A percentile compares a stretch with the other conserved stretches of the same genome.
These are phyloP conservation scores for Arxiozyma slooffiae DNA, from an alignment of 1,139 yeast genomes.

Conservation along the genomic window DNA sequence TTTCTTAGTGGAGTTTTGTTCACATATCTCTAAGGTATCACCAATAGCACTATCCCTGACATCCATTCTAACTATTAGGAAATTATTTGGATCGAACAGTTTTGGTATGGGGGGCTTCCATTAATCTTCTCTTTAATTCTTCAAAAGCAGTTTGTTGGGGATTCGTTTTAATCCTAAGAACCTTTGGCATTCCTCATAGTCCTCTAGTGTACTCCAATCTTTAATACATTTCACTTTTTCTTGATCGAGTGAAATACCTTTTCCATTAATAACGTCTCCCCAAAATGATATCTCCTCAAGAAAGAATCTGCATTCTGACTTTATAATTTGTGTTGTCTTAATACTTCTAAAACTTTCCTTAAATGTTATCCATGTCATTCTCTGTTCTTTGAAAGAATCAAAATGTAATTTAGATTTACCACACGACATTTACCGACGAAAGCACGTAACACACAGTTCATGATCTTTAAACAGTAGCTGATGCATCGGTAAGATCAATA, in stretches of 20 bases:
- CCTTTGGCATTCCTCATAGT: not conserved
- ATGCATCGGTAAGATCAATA: no score
- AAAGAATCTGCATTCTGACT: not conserved
- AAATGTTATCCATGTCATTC: constrained; percentile 15
- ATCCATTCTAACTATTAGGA: not conserved
- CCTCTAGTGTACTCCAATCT: not conserved
- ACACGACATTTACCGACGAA: no score
- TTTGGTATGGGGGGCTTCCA: not conserved
- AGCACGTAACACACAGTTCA: no score
- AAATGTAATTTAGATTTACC: no score
- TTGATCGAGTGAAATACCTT: not conserved
- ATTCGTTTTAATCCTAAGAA: not conserved
- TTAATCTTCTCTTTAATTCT: not conserved
- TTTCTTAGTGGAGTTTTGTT: not conserved
- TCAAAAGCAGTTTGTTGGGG: not conserved
- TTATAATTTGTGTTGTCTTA: not conserved
- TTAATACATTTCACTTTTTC: not conserved
- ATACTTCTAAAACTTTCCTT: not conserved
- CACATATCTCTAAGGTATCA: not conserved
- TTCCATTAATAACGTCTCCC: not conserved
- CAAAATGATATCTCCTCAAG: not conserved
- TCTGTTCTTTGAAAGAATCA: constrained; percentile 14
- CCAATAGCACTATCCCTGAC: not conserved
- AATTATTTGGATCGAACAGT: not conserved
- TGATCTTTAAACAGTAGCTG: no score